Evolutionary conservation across 129 eudicot genomes (phyloP), one percentile per base, ranked within the genome.

Genomic region (Artemisia tridentata): DNA sequence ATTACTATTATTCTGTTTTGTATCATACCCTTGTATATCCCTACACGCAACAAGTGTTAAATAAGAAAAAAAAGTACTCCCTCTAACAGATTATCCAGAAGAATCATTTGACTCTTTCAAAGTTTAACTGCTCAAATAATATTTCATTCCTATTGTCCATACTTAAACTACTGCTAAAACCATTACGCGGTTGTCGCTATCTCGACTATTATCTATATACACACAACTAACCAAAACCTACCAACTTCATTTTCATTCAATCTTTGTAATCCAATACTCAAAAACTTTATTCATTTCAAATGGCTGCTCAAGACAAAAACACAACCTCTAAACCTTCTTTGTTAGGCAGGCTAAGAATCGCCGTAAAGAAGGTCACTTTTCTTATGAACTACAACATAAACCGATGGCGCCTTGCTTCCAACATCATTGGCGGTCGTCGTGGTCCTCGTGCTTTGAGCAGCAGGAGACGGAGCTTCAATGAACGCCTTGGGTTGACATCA

Each of bases 321-420:
- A 29, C 17, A 5, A 38, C 45, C 45, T 38, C 45, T 38, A 69
- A 55, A 3, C 67, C 81, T 80, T 50, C 80, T n/a, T 73, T 92
- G 83, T 56, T 89, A 64, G 79, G 83, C 67, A 56, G 80, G 55
- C 78, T 89, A 15, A 82, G 80, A 66, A 82, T 78, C 65, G 93
- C 89, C 0, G 91, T 92, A 21, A 86, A 81, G 51, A 92, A 89
- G 72, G 77, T 92, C 34, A 88, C 69, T 23, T 79, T 86, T 56
- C 71, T 92, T 41, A 57, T 88, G 49, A 75, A 81, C 56, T 78
- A 79, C 79, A 83, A 76, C 50, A 7, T 86, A 0, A 78, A 82
- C 65, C 77, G 79, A 51, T 89, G 85, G 88, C 79, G 77, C 27
- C 72, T 92, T 0, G 91, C 85, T 3, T 84, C 95, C 5, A 80